Evolutionary conservation across 805 yeast genomes (phyloP), one percentile per base, ranked within the genome.

Genomic region (Kuraishia hungarica): DNA sequence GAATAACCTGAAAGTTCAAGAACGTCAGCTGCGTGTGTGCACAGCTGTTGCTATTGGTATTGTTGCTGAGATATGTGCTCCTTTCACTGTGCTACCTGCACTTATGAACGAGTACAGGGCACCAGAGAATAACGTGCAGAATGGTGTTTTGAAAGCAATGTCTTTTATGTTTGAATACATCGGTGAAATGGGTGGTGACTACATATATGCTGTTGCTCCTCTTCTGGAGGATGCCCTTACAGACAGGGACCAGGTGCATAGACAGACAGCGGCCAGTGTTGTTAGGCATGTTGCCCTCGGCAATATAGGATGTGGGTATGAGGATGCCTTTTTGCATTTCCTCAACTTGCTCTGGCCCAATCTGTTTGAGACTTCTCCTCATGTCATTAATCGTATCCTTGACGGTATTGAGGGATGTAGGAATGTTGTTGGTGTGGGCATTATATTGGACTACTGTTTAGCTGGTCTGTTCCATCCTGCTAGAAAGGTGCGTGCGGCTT

Each of bases 41-140:
- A 90, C 98, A 0, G 97, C 99, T 5, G 97, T 94, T 48, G 99
- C 99, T 0, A 89, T 94, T 60, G 99, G 96, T 43, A 91, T 94
- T 61, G 96, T 94, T 8, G 98, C 98, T 0, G 94, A 92, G 56
- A 83, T 87, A 0, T 94, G 98, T 68, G 82, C 89, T 0, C 97
- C 98, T 0, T 94, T 88, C 69, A 89, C 97, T 0, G 96, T 93
- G 0, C 69, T 94, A 8, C 99, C 99, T 0, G 96, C 97, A 0
- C 72, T 94, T 53, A 88, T 94, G 96, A 91, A 93, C 68, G 99
- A 94, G 68, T 94, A 93, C 67, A 77, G 96, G 54, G 86, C 89
- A 2, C 97, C 97, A 0, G 97, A 92, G 58, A 82, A 84, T 52
- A 91, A 92, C 64, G 97, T 94, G 6, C 98, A 93, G 68, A 92